Base-by-base conservation (phyloP, 2,329 filamentous ascomycete species). In the Helotiales sp. region DNA sequence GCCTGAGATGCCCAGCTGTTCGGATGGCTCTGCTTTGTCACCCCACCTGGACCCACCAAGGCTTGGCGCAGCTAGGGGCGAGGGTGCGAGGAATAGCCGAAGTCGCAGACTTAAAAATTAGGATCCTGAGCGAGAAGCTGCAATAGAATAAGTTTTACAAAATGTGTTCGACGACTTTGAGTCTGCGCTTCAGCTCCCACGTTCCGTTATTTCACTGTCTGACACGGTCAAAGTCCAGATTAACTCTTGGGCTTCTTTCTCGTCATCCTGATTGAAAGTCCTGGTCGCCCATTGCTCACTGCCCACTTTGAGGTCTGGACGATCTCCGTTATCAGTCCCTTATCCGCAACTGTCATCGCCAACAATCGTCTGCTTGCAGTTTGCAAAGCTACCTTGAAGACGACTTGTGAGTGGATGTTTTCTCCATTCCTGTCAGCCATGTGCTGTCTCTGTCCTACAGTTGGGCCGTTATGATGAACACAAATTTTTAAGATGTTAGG, bases 401-500 rank as follows among this genome's bases (percentile, higher is more conserved):
- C 30, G 13, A 24, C 20, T n/a, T 24, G 60, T 65, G 37, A 57
- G 63, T 62, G 24, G 32, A 11, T 24, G 4, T 4, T 47, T 30
- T 54, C 43, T 3, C n/a, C 26, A 5, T 17, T 65, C 13, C 32
- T 47, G 13, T 61, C 26, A 17, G 13, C 17, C 17, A n/a, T 37
- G 17, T 28, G 28, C 13, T 28, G 22, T 20, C 49, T 20, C n/a
- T 43, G 24, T 22, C 30, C 43, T 43, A 22, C 43, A 17, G 26
- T 28, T 37, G 43, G n/a, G 47, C 67, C 45, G 67, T 71, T 59
- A 73, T 74, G 74, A 74, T 73, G 73, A 73, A 66, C 55, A 64
- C 63, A 73, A 70, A 62, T 58, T 55, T 71, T 70, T 57, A 71
- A 74, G 68, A 75, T 74, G 74, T 76, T 76, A 75, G n/a, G n/a